Base-by-base conservation (phyloP, 352 stramenopile genomes). In the Thalassiosira exigua region DNA sequence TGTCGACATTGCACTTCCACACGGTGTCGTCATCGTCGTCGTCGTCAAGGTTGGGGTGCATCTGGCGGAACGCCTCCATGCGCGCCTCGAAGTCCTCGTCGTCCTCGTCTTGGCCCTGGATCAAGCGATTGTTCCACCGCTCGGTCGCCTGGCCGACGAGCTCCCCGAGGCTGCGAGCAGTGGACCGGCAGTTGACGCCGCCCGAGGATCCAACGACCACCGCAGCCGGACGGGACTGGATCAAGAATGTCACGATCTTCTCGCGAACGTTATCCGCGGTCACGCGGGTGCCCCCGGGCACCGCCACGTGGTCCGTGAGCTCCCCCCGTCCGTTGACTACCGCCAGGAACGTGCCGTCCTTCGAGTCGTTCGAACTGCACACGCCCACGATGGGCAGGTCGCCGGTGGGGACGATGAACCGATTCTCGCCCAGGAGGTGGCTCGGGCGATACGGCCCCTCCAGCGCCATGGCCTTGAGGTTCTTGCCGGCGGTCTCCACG, bases 31-130 rank as follows among this genome's bases (percentile, higher is more conserved):
- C 82, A 32, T 94, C 84, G 46, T 87, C 77, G 21, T 92, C 82
- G 7, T 89, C 76, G 64, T 91, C 59, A 30, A 69, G 69, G 39
- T 75, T 70, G 21, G 83, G 75, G 44, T 88, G 57, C 60, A 89
- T 86, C 57, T 81, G 60, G 19, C 68, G 44, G 53, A 92, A 90
- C 2, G 58, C 68, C 17, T 82, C 36, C 39, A 87, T 86, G 26
- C 84, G 58, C 2, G 69, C 52, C 68, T 90, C 72, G 72, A 89
- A 92, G 50, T 92, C 86, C 66, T 94, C 88, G 46, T 95, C 90
- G 64, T 95, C 90, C 69, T 95, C 86, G 50, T 94, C 89, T 67
- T 94, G 85, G 0, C 86, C 87, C 71, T 92, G 84, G 51, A 92
- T 90, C 3, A 88, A 59, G 54, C 84, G 71, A 44, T 91, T 91